phyloP scores from a whole-genome alignment of 1,284 basidiomycete species.

The Tilletiaria anomala region DNA sequence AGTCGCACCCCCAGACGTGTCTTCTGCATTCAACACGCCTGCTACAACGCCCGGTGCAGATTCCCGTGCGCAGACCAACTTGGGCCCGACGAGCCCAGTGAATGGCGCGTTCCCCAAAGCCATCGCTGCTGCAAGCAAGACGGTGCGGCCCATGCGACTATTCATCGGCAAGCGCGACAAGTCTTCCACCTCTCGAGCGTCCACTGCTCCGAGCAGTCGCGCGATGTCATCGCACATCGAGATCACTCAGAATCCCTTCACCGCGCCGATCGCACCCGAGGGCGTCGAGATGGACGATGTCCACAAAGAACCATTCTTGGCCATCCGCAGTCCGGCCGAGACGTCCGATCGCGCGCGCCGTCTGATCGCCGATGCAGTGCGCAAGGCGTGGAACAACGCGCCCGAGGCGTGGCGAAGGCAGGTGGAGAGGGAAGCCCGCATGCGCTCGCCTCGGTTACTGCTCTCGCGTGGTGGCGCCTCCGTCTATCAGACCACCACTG shows the following conservation, averaged over 20 bases:
- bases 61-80: conserved; percentile 13
- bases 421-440: conserved; percentile 21
- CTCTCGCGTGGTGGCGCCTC: not conserved
- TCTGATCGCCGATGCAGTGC: conserved; percentile 30
- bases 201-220: not conserved
- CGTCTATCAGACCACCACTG: not conserved
- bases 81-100: conserved; percentile 15
- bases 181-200: not conserved
- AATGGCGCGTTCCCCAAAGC: conserved; percentile 20
- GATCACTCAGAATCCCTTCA: conserved; percentile 14
- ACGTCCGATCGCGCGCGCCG: conserved; percentile 24
- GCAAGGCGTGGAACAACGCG: conserved; percentile 30
- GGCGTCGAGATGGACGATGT: conserved; percentile 16
- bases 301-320: conserved; percentile 22
- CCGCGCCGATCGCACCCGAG: conserved; percentile 19
- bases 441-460: too few species aligned
- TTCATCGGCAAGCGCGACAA: not conserved
- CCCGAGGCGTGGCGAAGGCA: conserved; percentile 34
- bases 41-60: conserved; percentile 22
- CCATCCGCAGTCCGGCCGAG: conserved; percentile 28
- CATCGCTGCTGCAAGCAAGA: conserved; percentile 7
- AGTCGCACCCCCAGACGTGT: conserved; percentile 18
- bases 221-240: conserved; percentile 7
- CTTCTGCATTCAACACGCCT: conserved; percentile 31
- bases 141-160: not conserved